Conservation (phyloP, 2,329 filamentous ascomycete genomes). For the Xylaria sp. region DNA sequence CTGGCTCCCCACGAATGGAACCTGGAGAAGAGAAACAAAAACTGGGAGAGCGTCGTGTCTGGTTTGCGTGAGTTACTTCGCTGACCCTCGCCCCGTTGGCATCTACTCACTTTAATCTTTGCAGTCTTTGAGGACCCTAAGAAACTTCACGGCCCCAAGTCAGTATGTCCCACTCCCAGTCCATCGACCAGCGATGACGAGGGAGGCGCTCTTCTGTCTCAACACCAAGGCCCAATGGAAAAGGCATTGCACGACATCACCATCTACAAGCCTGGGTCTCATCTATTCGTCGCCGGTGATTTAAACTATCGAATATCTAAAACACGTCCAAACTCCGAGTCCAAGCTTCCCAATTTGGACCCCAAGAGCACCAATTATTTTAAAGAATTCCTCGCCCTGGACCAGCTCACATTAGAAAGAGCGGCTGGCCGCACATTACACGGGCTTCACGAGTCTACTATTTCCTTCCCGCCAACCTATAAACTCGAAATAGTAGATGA, state of each 20-base stretch:
- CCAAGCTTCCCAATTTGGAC: conserved; percentile 66
- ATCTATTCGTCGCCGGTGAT: conserved; percentile 88
- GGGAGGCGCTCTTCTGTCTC: conserved; percentile 35
- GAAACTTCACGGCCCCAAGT: conserved; percentile 37
- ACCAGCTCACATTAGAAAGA: conserved; percentile 81
- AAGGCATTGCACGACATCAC: conserved; percentile 60
- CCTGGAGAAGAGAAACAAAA: conserved; percentile 75
- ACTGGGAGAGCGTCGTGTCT: conserved; percentile 86
- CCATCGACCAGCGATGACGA: conserved; percentile 26
- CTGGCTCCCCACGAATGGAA: conserved; percentile 87
- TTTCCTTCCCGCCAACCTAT: conserved; percentile 90
- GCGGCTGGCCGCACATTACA: conserved; percentile 74
- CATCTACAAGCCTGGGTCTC: conserved; percentile 75
- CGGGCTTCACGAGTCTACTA: conserved; percentile 73
- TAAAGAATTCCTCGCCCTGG: conserved; percentile 68
- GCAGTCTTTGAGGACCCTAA: conserved; percentile 68
- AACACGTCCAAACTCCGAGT: conserved; percentile 63
- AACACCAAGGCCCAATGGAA: conserved; percentile 36
- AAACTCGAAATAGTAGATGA: conserved; percentile 65
- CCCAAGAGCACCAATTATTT: conserved; percentile 66
- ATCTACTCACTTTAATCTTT: conserved; percentile 5
- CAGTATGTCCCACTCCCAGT: conserved; percentile 23
- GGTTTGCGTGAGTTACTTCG: conserved; percentile 53
- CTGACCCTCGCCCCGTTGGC: not conserved
- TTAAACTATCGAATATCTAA: conserved; percentile 91